These are phyloP conservation scores for Penicillium paxilli DNA, from an alignment of 495 filamentous ascomycete species.

Conservation along the genomic window DNA sequence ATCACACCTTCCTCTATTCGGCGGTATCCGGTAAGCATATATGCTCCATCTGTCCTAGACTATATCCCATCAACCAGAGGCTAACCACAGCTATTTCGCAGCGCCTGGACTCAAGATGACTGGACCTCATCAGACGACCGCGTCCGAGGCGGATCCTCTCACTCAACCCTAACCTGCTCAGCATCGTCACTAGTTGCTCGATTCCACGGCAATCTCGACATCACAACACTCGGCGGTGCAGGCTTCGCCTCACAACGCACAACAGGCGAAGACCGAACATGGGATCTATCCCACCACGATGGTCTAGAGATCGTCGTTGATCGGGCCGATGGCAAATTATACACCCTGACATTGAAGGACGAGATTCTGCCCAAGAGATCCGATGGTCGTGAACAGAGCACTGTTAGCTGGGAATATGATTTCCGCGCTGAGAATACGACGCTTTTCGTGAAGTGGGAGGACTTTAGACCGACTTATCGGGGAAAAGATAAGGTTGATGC, in stretches of 20 bases:
- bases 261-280: constrained; percentile 42
- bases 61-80: neutral
- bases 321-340: constrained; percentile 52
- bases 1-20: constrained; percentile 20
- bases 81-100: neutral
- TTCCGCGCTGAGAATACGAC: constrained; percentile 19
- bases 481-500: constrained; percentile 62
- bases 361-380: constrained; percentile 52
- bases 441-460: constrained; percentile 57
- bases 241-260: constrained; percentile 82
- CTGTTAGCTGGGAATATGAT: constrained; percentile 52
- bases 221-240: constrained; percentile 72
- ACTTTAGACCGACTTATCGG: constrained; percentile 70
- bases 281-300: constrained; percentile 58
- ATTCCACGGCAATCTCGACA: constrained; percentile 73
- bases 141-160: constrained; percentile 68
- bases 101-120: constrained; percentile 48
- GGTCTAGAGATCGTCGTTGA: constrained; percentile 50
- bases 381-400: constrained; percentile 63
- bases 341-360: constrained; percentile 76
- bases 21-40: constrained; percentile 12
- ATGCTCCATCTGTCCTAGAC: neutral
- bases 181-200: constrained; percentile 22
- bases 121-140: constrained; percentile 73
- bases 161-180: constrained; percentile 49